Base-by-base conservation (phyloP, 2,329 filamentous ascomycete genomes). In the Botrytis byssoidea region DNA sequence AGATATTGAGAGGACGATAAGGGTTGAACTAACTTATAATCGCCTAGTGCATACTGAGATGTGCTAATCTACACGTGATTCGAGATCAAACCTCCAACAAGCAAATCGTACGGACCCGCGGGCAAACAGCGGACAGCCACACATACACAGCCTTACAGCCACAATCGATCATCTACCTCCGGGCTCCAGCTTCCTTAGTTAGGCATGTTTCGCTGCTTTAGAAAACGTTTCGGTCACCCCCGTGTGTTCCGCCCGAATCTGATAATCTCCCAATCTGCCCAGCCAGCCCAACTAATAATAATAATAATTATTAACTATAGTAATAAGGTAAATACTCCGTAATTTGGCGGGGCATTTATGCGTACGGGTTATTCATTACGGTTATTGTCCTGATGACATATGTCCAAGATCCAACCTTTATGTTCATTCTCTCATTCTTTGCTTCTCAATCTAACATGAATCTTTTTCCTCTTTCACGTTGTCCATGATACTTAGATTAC, bases 401-500 rank as follows among this genome's bases (percentile, higher is more conserved):
- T 72, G 70, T 18, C 46, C 25, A 65, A 55, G 32, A 65, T 29
- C 20, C 44, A 25, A 44, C 66, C 48, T 57, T 69, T 48, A 69
- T 37, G 57, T 44, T 67, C 46, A 40, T 37, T 32, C 67, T 70
- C 32, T 61, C 40, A 20, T 70, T 72, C 60, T 59, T 46, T 66
- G 55, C 60, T 73, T 22, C 9, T 71, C 74, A 70, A 37, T 74
- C 35, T 70, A 64, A 55, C 66, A 77, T 77, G 76, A 75, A 44
- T 51, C 61, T 71, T 35, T 69, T 71, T 67, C 48, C 61, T 66
- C 74, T 74, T 69, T 61, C 74, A 44, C 67, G 40, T 67, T 65
- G 57, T 74, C 74, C 76, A 78, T 79, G 78, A 79, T 76, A 67
- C 59, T 32, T 59, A 37, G 37, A 72, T 70, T 70, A 64, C 66